Evolutionary conservation across 345 rosid genomes (phyloP).

Genomic region (rapeseed (Brassica napus)): DNA sequence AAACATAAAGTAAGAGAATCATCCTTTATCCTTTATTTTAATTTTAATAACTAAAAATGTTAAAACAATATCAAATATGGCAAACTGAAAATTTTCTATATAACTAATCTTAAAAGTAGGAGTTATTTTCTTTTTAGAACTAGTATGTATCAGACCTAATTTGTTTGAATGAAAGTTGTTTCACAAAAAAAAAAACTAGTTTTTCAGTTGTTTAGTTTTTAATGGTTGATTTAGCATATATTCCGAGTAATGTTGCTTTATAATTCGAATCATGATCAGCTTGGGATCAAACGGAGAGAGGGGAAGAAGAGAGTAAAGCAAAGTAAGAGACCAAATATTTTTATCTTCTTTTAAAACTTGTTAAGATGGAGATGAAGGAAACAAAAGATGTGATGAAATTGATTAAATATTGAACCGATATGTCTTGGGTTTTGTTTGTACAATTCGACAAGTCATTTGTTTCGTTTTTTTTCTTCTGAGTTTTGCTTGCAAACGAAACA

Average conservation of each 20-base stretch:
- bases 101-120: background rate
- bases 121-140: background rate
- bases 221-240: background rate
- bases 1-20: constrained; percentile 3
- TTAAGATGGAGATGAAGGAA: background rate
- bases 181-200: no score
- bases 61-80: background rate
- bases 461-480: background rate
- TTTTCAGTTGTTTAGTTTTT: background rate
- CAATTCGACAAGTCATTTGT: constrained; percentile 25
- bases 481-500: background rate
- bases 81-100: background rate
- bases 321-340: constrained; percentile 12
- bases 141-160: background rate
- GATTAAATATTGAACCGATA: constrained; percentile 10
- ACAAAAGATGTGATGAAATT: background rate
- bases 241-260: background rate
- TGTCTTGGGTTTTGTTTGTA: constrained; percentile 20
- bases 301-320: constrained; percentile 5
- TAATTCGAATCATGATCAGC: constrained; percentile 32
- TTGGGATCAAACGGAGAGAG: constrained; percentile 21
- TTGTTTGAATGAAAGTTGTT: no score
- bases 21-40: background rate
- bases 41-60: constrained; percentile 10
- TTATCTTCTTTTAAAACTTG: constrained; percentile 10